Evolutionary conservation across 2,329 filamentous ascomycete genomes (phyloP), one percentile per base, ranked within the genome.

Genomic region (Dothiorella sarmentorum): DNA sequence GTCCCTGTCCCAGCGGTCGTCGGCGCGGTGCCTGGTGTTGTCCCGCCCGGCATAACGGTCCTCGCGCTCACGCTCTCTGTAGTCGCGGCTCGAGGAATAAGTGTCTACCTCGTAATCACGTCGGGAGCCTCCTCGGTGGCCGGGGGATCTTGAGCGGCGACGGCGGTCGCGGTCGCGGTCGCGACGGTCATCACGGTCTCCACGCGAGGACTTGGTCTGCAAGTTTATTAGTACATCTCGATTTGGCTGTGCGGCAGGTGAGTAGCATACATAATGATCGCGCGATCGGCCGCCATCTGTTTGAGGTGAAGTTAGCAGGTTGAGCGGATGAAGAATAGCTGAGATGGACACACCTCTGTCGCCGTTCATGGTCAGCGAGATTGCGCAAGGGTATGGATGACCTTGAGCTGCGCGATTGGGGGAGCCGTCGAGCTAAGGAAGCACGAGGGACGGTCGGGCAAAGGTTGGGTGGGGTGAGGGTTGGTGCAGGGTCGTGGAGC

Each of bases 61-160:
- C 75, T 97, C 93, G 62, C 93, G 89, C 77, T 97, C 93, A 62
- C 93, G 83, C 72, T 96, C 93, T 71, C 93, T 85, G 73, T 96
- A 95, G 77, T 88, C 92, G 66, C 93, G 88, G 75, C 91, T 96
- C 5, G 90, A 91, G 18, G 92, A 96, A 76, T 97, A 97, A 59
- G 89, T 86, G 75, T 97, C 91, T 73, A 85, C 82, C 66, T 90
- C 87, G 58, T 83, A 84, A 53, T 94, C 88, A 66, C 90, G 86
- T 65, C 87, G 80, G 60, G 87, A 83, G 64, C 85, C 79, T n/a
- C n/a, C n/a, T 68, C 84, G 82, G 69, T 90, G 86, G 67, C 89
- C 86, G 60, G 92, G 92, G 17, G 93, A 97, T 71, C 93, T 86
- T 61, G 92, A 96, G 64, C 93, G 88, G 75, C 91, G 83, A 63